These are phyloP conservation scores for Xylaria sp. DNA, from an alignment of 2,329 filamentous ascomycete species.

Conservation along the genomic window DNA sequence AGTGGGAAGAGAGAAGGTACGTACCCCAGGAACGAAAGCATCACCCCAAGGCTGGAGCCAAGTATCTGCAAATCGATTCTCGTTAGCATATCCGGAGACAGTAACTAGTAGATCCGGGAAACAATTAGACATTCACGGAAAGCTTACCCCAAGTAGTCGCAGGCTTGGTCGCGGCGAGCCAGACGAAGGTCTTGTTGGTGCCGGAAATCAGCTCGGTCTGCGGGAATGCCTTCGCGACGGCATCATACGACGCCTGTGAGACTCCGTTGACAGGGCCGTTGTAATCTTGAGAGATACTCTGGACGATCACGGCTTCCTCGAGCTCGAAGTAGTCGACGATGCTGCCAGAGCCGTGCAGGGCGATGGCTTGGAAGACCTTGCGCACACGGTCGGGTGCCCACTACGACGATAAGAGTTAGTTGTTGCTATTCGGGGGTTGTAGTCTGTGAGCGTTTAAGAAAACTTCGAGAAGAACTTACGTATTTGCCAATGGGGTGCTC, in stretches of 20 bases:
- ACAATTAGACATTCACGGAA: background rate
- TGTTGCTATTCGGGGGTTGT: background rate
- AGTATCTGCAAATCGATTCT: conserved; percentile 19
- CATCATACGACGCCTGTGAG: conserved; percentile 14
- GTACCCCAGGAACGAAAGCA: conserved; percentile 32
- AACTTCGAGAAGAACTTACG: conserved; percentile 3
- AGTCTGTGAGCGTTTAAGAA: background rate
- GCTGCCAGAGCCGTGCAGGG: conserved; percentile 26
- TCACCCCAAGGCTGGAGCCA: conserved; percentile 37
- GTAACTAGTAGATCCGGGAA: background rate
- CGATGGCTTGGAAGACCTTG: conserved; percentile 36
- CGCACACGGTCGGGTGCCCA: conserved; percentile 35
- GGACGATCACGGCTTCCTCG: conserved; percentile 30
- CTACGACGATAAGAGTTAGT: background rate
- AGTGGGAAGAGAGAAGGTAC: background rate
- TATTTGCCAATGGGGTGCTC: conserved; percentile 35
- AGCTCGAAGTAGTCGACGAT: conserved; percentile 35
- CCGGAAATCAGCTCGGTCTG: conserved; percentile 33
- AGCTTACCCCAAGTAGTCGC: conserved; percentile 32
- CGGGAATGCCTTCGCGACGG: conserved; percentile 27
- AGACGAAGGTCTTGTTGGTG: conserved; percentile 35
- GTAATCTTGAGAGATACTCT: conserved; percentile 36
- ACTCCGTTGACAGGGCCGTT: conserved; percentile 30
- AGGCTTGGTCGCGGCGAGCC: conserved; percentile 36
- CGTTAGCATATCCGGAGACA: conserved; percentile 5